Percentiles rank a stretch among this genome's conserved stretches.
Evolutionary conservation across 78 protist species (phyloP).

Genomic region (Dictyostelium firmibasis): DNA sequence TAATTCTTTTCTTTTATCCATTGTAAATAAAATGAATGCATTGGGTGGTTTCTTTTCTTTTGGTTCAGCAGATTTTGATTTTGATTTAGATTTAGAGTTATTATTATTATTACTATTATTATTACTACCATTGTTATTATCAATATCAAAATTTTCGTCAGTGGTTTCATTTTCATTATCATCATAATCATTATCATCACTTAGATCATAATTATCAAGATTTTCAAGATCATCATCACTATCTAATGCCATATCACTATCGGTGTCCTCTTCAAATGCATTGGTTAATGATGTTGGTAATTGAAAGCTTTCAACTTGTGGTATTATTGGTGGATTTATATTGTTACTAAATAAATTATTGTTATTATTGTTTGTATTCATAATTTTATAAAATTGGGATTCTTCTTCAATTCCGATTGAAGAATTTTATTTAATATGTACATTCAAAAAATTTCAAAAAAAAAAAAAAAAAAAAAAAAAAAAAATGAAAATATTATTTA

Average conservation of each 20-base stretch:
- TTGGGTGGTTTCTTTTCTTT: conserved; percentile 74
- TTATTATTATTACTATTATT: neutral
- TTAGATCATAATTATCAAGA: neutral
- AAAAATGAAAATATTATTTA: too few relatives aligned
- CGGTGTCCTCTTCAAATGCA: neutral
- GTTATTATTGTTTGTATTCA: neutral
- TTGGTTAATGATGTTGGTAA: conserved; percentile 1
- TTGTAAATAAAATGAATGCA: conserved; percentile 54
- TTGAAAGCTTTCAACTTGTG: neutral
- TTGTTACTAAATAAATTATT: neutral
- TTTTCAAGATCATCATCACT: neutral
- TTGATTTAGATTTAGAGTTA: neutral
- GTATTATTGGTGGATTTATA: neutral
- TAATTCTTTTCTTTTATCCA: conserved; percentile 30
- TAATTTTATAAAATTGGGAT: neutral
- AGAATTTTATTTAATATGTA: neutral
- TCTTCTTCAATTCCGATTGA: too few relatives aligned
- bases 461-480: neutral
- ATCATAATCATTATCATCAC: neutral
- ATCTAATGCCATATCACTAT: neutral
- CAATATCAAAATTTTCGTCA: neutral
- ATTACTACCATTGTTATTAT: neutral
- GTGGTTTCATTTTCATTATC: neutral
- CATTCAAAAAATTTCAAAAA: neutral
- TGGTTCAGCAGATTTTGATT: neutral